Base-by-base conservation (phyloP, 805 yeast genomes). In the Monosporozyma yasuniensis region DNA sequence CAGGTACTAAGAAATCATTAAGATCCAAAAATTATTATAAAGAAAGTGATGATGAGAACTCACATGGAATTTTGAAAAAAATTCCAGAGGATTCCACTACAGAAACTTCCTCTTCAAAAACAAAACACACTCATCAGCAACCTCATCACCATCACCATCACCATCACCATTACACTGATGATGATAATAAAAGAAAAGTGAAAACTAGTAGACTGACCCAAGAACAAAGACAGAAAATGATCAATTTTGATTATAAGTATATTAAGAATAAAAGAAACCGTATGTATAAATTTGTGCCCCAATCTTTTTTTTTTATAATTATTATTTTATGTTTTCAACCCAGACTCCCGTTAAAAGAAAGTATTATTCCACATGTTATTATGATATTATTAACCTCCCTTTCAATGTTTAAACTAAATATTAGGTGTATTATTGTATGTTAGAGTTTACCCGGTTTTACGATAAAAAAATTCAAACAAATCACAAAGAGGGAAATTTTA, bases 231-330 rank as follows among this genome's bases (percentile, higher is more conserved):
- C 45, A 50, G 18, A 47, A 46, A 21, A 56, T 55, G 57, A 50
- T 54, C 10, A 49, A 55, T 21, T 53, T 54, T 30, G 57, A 57
- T 21, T 48, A 52, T 14, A 37, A 44, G 18, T 41, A 32, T 42
- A 21, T 34, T n/a, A 44, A 39, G 43, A 34, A 23, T 18, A 47
- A 39, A 27, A 48, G 46, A 30, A 34, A 19, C 9, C 44, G 53
- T 46, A 51, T 49, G 52, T 48, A 48, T 25, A 4, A 35, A 18
- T 35, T 16, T 35, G 39, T 35, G 25, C 21, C 25, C 14, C 27
- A n/a, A 8, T 39, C 9, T 12, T 21, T 10, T 21, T 10, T 39
- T 21, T 21, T 12, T 39, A 2, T 11, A 3, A 10, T 21, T 21
- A 12, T 21, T 39, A 12, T 39, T 39, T 21, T 39, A 21, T 1